Base-by-base conservation (phyloP, 2,329 filamentous ascomycete species). In the Fusarium aywerte region DNA sequence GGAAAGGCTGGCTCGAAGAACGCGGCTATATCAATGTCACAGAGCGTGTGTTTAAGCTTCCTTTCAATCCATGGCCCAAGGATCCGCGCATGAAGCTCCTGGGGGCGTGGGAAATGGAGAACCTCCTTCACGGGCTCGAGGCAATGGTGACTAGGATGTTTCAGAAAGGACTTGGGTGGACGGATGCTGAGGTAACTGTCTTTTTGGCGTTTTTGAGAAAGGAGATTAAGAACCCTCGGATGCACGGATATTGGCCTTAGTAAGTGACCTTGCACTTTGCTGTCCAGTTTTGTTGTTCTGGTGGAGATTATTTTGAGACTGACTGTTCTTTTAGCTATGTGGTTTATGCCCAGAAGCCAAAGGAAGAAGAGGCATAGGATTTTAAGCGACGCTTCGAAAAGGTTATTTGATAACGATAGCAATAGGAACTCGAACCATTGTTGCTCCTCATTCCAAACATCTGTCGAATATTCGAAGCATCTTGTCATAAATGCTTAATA, bases 1-100 rank as follows among this genome's bases (percentile, higher is more conserved):
- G 72, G 68, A 74, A 71, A 40, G 52, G 53, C 15, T 78, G 79
- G 62, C 75, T 87, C 48, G 73, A 77, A n/a, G 80, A 82, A 4
- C 82, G 81, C 1, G 86, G 85, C 1, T 87, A 87, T 65, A 74
- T 76, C 38, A 79, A 86, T 58, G 80, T 88, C 0, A 73, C 74
- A 1, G 80, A 85, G 63, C 75, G 78, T 6, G 71, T 82, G 10
- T 82, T 77, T 68, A 82, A 81, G 71, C 78, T 83, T 67, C 83
- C 84, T 0, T 77, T 80, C 53, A 83, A 81, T 62, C 75, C 79
- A 3, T 86, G 84, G 84, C 80, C 83, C 1, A 83, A 81, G 42
- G 81, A 84, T 31, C 77, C 77, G 8, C 80, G 80, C 16, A 77
- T 83, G 57, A 87, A 86, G 69, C 80, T 85, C 35, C 67, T 85